A percentile compares a stretch with the other conserved stretches of the same genome.
Conservation (phyloP, 75 land plant species). For the Adiantum capillusveneris region DNA sequence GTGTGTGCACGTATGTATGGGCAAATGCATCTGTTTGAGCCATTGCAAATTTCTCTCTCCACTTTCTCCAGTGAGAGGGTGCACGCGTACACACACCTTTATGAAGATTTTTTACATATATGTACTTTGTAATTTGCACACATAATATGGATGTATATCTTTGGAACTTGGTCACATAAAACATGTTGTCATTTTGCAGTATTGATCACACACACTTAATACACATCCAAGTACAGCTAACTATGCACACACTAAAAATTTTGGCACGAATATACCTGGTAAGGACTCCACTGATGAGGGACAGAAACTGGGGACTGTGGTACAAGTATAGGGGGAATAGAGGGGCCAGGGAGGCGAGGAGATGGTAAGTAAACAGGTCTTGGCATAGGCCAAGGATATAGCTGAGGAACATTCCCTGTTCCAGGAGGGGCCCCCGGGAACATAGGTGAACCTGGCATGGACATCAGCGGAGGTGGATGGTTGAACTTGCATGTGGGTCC, state of each 20-base stretch:
- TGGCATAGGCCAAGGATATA: constrained; percentile 46
- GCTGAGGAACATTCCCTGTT: constrained; percentile 29
- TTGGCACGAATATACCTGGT: constrained; percentile 41
- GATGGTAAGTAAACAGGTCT: constrained; percentile 37
- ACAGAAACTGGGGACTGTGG: constrained; percentile 42
- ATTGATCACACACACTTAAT: not conserved
- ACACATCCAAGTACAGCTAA: not conserved
- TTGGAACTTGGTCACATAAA: not conserved
- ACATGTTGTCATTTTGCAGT: not conserved
- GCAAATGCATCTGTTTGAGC: not conserved
- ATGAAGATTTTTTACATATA: not conserved
- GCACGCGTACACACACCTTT: no score
- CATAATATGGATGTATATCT: not conserved
- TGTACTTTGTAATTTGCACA: not conserved
- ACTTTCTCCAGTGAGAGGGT: no score
- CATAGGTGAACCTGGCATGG: not conserved
- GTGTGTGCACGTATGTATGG: not conserved
- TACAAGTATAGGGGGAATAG: constrained; percentile 33
- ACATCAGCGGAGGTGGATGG: constrained; percentile 60
- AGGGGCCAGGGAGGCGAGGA: constrained; percentile 49
- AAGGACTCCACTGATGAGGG: constrained; percentile 48
- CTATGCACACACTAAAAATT: no score
- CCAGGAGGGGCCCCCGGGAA: constrained; percentile 30
- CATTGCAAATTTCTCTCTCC: no score
- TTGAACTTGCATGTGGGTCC: constrained; percentile 61